Evolutionary conservation across 106 monocot genomes (phyloP).

Genomic region (Allium sativum): DNA sequence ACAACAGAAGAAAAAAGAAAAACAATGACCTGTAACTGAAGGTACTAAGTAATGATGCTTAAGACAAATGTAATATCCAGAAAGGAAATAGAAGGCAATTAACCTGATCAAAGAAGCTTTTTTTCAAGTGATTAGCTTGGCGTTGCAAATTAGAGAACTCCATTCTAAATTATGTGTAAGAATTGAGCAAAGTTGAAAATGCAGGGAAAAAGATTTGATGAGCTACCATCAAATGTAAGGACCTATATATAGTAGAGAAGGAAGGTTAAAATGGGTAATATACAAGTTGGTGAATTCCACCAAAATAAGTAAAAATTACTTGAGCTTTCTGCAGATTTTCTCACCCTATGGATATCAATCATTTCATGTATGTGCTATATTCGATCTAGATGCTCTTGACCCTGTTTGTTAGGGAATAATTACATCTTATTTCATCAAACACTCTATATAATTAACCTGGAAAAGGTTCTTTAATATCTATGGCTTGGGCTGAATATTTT

Average conservation of each 20-base stretch:
- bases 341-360: background rate
- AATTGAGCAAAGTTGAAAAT: background rate
- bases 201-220: too few species aligned
- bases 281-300: slow-evolving; percentile 1
- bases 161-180: slow-evolving; percentile 25
- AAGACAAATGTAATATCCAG: too few species aligned
- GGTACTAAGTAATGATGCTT: too few species aligned
- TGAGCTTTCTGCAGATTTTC: slow-evolving; percentile 6
- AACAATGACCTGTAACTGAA: too few species aligned
- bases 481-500: too few species aligned
- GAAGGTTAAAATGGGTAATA: background rate
- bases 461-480: too few species aligned
- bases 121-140: slow-evolving; percentile 59
- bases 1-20: too few species aligned
- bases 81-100: background rate
- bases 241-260: slow-evolving; percentile 28
- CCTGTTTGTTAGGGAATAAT: too few species aligned
- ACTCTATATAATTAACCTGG: too few species aligned
- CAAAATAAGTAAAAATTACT: background rate
- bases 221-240: background rate
- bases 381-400: too few species aligned
- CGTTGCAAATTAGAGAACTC: slow-evolving; percentile 49
- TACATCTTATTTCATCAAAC: too few species aligned
- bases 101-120: slow-evolving; percentile 88
- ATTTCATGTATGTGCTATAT: too few species aligned